Evolutionary conservation across 371 early-diverging fungal species (phyloP), one percentile per base, ranked within the genome.

Genomic region (Dichotomocladium elegans): DNA sequence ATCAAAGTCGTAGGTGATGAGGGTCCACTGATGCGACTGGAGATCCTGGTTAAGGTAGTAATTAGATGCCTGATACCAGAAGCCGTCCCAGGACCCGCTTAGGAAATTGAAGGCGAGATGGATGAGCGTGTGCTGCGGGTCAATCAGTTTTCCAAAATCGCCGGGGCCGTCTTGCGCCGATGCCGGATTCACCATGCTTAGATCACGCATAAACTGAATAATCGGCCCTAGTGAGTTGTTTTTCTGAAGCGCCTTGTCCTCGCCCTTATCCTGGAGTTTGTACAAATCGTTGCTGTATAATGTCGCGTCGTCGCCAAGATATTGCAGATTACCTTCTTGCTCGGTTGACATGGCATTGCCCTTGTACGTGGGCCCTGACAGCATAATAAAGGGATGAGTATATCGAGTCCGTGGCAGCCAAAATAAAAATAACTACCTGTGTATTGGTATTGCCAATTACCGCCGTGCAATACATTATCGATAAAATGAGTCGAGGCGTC

Each of bases 1-100:
- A 42, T 81, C 81, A 49, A 81, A 81, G 44, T 81, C 81, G 12
- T 72, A 77, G 7, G 81, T 73, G 28, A 79, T 70, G 49, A 75
- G 60, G 26, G 62, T 64, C 81, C 81, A 81, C 43, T 74, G 73
- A 25, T 72, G 64, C 21, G 63, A 55, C 8, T 51, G 33, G 8
- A 74, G 51, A 45, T 81, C 68, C 28, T 81, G 61, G 33, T 73
- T 77, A 49, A 81, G 29, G 43, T 79, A 77, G 61, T 72, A 81
- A 57, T 81, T 81, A 28, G 68, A 67, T 22, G 70, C 74, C 41
- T 68, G 68, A 19, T 63, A 70, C 74, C 74, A 79, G 63, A 62
- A 64, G 51, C 74, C 72, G 52, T 77, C 77, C 62, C 71, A 73
- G 14, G 57, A 67, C 8, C 74, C 74, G 37, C 53, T 57, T 37